Conservation (phyloP, 202 grass and related monocot genomes). For the Cymbopogon flexuosus region DNA sequence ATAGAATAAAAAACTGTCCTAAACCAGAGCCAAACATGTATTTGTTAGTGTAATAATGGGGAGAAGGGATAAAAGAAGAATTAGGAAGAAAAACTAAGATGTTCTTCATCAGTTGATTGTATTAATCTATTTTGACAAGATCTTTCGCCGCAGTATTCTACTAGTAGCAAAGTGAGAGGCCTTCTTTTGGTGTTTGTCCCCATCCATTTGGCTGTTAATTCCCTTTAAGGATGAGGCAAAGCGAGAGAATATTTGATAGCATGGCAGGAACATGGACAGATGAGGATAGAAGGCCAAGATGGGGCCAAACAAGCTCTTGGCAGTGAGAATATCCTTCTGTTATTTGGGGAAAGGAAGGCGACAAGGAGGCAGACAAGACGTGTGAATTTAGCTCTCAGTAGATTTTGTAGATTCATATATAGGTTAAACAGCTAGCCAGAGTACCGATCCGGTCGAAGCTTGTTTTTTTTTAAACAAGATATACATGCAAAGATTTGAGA, state of each 20-base stretch:
- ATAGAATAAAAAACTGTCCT: neutral
- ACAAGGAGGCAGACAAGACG: slow-evolving; percentile 66
- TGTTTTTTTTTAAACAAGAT: neutral
- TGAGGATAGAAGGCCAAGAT: slow-evolving; percentile 40
- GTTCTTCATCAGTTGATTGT: slow-evolving; percentile 4
- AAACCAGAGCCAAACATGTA: neutral
- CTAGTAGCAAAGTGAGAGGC: slow-evolving; percentile 45
- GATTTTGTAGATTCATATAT: slow-evolving; percentile 28
- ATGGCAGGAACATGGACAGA: slow-evolving; percentile 40
- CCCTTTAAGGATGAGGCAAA: slow-evolving; percentile 54
- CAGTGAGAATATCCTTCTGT: slow-evolving; percentile 69
- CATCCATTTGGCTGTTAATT: slow-evolving; percentile 47
- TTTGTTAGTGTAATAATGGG: neutral
- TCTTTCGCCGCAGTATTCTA: slow-evolving; percentile 31
- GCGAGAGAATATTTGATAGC: slow-evolving; percentile 52
- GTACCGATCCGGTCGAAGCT: neutral
- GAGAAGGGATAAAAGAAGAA: neutral
- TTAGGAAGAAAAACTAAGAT: neutral
- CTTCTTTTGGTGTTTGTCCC: slow-evolving; percentile 52
- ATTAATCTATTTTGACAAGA: slow-evolving; percentile 33
- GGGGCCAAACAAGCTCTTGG: slow-evolving; percentile 61
- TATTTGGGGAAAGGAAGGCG: slow-evolving; percentile 46
- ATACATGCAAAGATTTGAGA: neutral
- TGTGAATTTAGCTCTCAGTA: slow-evolving; percentile 58
- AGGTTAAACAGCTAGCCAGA: slow-evolving; percentile 12